Conservation (phyloP, 768 basidiomycete genomes). For the Panellus pusillus region DNA sequence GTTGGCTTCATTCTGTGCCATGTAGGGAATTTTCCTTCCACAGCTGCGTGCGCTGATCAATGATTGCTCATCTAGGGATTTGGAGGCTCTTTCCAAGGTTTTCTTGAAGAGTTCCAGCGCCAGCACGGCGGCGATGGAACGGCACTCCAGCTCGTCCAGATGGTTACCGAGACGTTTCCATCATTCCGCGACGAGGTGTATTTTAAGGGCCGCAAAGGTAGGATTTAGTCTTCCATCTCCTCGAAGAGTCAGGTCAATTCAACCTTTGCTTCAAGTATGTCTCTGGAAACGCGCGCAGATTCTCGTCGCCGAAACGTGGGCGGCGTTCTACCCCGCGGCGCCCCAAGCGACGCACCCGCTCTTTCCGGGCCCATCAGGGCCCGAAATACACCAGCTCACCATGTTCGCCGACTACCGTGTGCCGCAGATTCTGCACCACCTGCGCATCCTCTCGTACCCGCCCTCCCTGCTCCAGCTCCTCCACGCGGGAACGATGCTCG, state of each 20-base stretch:
- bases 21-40: conserved; percentile 41
- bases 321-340: conserved; percentile 76
- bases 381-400: conserved; percentile 70
- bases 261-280: conserved; percentile 46
- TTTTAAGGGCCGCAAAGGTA: conserved; percentile 62
- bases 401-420: conserved; percentile 97
- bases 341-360: conserved; percentile 59
- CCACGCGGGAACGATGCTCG: conserved; percentile 41
- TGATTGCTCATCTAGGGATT: conserved; percentile 3
- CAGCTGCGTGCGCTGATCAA: neutral
- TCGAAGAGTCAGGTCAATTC: neutral
- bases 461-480: conserved; percentile 55
- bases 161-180: conserved; percentile 70
- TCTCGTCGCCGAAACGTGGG: conserved; percentile 89
- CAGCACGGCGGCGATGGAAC: conserved; percentile 56
- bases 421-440: conserved; percentile 86
- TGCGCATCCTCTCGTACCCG: conserved; percentile 75
- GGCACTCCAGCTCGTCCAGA: conserved; percentile 70
- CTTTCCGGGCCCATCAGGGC: conserved; percentile 58
- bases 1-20: conserved; percentile 70
- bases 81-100: conserved; percentile 51
- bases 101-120: conserved; percentile 61
- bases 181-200: conserved; percentile 71
- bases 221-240: conserved; percentile 2
- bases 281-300: conserved; percentile 94